Evolutionary conservation across 208 protist genomes (phyloP), one percentile per base, ranked within the genome.

Genomic region (Crithidia bombi): DNA sequence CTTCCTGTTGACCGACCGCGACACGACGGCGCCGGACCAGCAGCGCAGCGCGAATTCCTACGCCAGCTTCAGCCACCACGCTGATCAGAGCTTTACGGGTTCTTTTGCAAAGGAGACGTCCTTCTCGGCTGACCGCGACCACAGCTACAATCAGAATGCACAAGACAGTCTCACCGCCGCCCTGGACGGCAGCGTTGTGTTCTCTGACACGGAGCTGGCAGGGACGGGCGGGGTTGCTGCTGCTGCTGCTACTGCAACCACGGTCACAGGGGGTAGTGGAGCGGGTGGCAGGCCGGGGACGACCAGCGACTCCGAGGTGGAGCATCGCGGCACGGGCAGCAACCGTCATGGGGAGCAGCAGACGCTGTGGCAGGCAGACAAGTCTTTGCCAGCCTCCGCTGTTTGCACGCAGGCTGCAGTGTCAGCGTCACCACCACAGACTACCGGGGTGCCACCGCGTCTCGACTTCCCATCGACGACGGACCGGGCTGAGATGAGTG

Each of bases 381-480:
- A 66, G 57, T 28, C 50, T 3, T n/a, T 46, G 61, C 46, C 43
- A 11, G 19, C 44, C 0, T 56, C 44, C 2, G 43, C 61, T 2
- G n/a, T 15, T 12, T 49, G 26, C 55, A 32, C 36, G 54, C 55
- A 43, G 19, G 19, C 35, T 0, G 23, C 36, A n/a, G 62, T 21
- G 35, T 36, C 35, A n/a, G 15, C 28, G 19, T 52, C 21, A 11
- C 63, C 47, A 7, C 62, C 43, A 23, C 66, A 64, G 28, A 61
- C 50, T 5, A 21, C 67, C 9, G 80, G 72, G 0, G 64, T 92
- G 51, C 81, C 87, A 19, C 90, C 90, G 0, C 82, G 91, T 0
- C 78, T 96, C 36, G 76, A 92, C 79, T 96, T 93, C 61, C 79
- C 88, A 14, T 88, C 79, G 14, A 92, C 76, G 33, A 65, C 62